phyloP scores from a whole-genome alignment of 148 eudicot species.

The Spergularia bocconei region DNA sequence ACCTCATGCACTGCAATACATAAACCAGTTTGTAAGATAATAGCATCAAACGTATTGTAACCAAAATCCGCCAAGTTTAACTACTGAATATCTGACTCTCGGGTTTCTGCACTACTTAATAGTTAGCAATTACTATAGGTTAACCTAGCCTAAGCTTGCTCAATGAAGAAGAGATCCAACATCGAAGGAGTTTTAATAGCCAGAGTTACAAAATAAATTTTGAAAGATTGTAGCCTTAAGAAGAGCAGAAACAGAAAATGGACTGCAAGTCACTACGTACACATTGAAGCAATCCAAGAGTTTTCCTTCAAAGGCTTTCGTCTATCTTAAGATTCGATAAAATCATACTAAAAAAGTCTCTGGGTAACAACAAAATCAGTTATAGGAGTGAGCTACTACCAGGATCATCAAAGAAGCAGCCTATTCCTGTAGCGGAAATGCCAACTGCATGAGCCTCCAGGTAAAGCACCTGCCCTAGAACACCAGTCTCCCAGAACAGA shows the following conservation, averaged over 20 bases:
- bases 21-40: not conserved
- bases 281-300: not conserved
- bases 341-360: not conserved
- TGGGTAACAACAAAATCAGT: not conserved
- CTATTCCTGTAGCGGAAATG: conserved; percentile 93
- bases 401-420: conserved; percentile 95
- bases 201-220: not conserved
- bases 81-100: not conserved
- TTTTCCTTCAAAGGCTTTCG: not conserved
- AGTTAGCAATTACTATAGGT: not conserved
- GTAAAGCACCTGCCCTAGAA: conserved; percentile 89
- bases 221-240: not conserved
- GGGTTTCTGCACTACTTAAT: not conserved
- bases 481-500: conserved; percentile 95
- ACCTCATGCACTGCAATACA: conserved; percentile 72
- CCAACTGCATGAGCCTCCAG: conserved; percentile 93
- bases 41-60: not conserved
- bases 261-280: too few species aligned
- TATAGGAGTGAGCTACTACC: conserved; percentile 38
- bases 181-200: not conserved
- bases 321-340: not conserved
- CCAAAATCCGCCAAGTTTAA: not conserved
- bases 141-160: not conserved
- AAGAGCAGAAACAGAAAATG: not conserved
- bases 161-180: not conserved